Base-by-base conservation (phyloP, 129 eudicot species). In the Silybum marianum region DNA sequence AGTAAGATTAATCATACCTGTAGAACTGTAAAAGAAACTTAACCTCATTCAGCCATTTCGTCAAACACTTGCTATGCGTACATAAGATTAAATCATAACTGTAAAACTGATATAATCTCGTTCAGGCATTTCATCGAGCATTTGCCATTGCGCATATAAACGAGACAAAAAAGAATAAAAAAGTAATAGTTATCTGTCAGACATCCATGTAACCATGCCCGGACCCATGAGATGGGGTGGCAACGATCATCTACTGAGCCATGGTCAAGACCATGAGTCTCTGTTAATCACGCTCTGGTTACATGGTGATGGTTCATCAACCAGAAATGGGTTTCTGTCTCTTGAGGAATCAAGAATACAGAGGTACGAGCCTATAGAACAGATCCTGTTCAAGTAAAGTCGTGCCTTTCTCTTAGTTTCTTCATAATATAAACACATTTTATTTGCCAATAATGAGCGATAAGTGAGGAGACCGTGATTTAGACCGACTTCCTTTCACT, bases 311-410 rank as follows among this genome's bases (percentile, higher is more conserved):
- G 19, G 73, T 65, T 88, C 91, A 82, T 88, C 91, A 78, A 84
- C 91, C 88, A 91, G 85, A 83, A 83, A 88, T 88, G 82, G 88
- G 80, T 79, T 73, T 80, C 91, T 88, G 89, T 90, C 94, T 88
- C 89, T 85, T 86, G 88, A 81, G 93, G 72, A 90, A 85, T 85
- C 92, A 90, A 90, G 93, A 92, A 87, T 87, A 84, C 92, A 89
- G 88, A 90, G 89, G 98, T 89, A 91, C 88, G 91, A 89, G 78
- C 78, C 86, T 83, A 77, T 77, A 83, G 74, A 83, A 83, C 82
- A 71, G 74, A 82, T 92, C 91, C 84, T 92, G 93, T 92, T 89
- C 97, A 92, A 92, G 90, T 92, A 92, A 90, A 91, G 90, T 90
- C 94, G 85, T 88, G 48, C 18, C 22, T 16, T 51, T 1, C 0